Evolutionary conservation across 1,284 basidiomycete species (phyloP).

Genomic region (Mycosarcoma maydis): DNA sequence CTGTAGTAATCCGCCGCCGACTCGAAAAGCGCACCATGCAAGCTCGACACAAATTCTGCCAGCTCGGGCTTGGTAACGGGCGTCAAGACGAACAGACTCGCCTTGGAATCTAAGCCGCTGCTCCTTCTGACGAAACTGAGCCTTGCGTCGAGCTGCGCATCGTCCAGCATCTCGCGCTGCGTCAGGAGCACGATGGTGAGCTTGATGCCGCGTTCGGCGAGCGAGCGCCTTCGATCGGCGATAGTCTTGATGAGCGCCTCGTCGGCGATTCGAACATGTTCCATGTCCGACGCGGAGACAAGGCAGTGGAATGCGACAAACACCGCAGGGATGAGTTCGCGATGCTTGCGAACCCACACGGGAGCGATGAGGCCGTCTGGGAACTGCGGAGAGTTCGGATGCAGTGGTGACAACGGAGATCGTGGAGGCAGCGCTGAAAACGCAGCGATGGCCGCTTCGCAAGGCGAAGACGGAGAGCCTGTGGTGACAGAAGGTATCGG

Average conservation of each 20-base stretch:
- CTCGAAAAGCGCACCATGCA: conserved; percentile 87
- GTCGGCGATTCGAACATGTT: conserved; percentile 71
- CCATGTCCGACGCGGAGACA: conserved; percentile 9
- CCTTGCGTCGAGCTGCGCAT: conserved; percentile 78
- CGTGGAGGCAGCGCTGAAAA: conserved; percentile 69
- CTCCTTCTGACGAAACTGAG: conserved; percentile 85
- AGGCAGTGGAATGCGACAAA: conserved; percentile 89
- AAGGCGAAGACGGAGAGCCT: conserved; percentile 48
- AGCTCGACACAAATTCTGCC: conserved; percentile 70
- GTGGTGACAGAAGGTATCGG: conserved; percentile 50
- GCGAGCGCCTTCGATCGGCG: conserved; percentile 78
- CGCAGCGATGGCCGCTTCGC: conserved; percentile 21
- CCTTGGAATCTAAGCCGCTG: conserved; percentile 86
- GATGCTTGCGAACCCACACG: conserved; percentile 96
- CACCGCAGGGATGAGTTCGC: conserved; percentile 86
- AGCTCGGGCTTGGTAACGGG: conserved; percentile 82
- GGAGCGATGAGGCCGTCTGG: conserved; percentile 96
- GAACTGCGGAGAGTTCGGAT: conserved; percentile 83
- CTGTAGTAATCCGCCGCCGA: conserved; percentile 91
- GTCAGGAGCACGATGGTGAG: conserved; percentile 94
- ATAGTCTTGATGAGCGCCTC: conserved; percentile 75
- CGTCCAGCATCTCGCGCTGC: conserved; percentile 74
- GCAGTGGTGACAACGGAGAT: conserved; percentile 89
- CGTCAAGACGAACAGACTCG: conserved; percentile 90
- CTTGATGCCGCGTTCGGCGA: conserved; percentile 87